Evolutionary conservation across 2,329 filamentous ascomycete genomes (phyloP).

Genomic region (Trichoderma citrinoviride): DNA sequence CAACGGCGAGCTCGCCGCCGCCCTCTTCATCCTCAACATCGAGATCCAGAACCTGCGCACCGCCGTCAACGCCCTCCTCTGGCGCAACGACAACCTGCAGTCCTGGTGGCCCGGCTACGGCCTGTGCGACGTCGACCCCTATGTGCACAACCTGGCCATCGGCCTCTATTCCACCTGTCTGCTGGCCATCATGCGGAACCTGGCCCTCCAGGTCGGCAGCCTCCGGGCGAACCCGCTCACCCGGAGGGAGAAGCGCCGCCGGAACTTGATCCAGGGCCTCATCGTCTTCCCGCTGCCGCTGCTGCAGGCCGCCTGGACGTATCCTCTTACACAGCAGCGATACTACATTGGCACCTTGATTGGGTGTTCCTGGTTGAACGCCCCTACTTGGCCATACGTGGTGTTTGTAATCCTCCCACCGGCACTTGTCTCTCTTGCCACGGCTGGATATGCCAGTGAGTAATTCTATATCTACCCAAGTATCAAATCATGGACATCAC

Average conservation of each 20-base stretch:
- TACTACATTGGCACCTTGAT: slow-evolving; percentile 50
- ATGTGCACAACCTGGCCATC: slow-evolving; percentile 46
- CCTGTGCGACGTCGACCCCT: slow-evolving; percentile 53
- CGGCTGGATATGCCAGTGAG: slow-evolving; percentile 51
- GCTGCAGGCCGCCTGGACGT: slow-evolving; percentile 48
- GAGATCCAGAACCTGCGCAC: slow-evolving; percentile 48
- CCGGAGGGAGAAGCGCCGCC: slow-evolving; percentile 41
- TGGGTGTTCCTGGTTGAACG: slow-evolving; percentile 48
- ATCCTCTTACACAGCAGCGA: slow-evolving; percentile 46
- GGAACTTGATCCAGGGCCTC: slow-evolving; percentile 47
- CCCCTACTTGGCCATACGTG: slow-evolving; percentile 47
- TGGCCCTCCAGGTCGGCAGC: slow-evolving; percentile 50
- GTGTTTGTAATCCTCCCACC: slow-evolving; percentile 49
- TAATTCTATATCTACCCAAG: slow-evolving; percentile 17
- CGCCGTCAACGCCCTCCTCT: slow-evolving; percentile 51
- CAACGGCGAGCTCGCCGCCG: slow-evolving; percentile 54
- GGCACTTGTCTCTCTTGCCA: slow-evolving; percentile 42
- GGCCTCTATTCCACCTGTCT: slow-evolving; percentile 50
- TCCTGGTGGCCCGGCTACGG: slow-evolving; percentile 52
- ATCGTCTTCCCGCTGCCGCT: slow-evolving; percentile 56
- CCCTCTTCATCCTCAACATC: slow-evolving; percentile 47
- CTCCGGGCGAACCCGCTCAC: slow-evolving; percentile 42
- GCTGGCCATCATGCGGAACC: slow-evolving; percentile 54
- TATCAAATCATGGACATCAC: background rate
- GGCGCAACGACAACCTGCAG: slow-evolving; percentile 50